Evolutionary conservation across 2,329 filamentous ascomycete species (phyloP), one percentile per base, ranked within the genome.

Genomic region (Penicillium sp.): DNA sequence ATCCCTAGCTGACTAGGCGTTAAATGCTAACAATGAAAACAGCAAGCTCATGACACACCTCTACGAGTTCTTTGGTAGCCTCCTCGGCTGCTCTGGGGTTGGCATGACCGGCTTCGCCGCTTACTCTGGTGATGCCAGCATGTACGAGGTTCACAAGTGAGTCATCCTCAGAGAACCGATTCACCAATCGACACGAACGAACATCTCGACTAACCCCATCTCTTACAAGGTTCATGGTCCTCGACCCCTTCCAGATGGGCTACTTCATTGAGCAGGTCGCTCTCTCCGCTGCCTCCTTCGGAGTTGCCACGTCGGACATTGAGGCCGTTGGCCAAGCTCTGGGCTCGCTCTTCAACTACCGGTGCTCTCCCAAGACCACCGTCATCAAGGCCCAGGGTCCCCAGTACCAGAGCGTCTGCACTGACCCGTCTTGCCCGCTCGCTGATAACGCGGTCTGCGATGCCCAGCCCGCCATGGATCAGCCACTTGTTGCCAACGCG

Each of bases 201-300:
- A 42, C n/a, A 49, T 17, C 15, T 4, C n/a, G 9, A 12, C 49
- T 51, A 17, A 53, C 4, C 12, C 19, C 45, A 44, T 2, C 47
- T 45, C 19, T 44, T 55, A 28, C 12, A 30, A 74, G 72, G 56
- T 87, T 85, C 79, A 89, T 89, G 87, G 79, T 78, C 60, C 81
- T 88, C 50, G 76, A 82, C 69, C 70, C 76, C 30, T 72, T 76
- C 58, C 80, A 88, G 71, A 73, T 86, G 42, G 81, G 79, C 33
- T 88, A 87, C 78, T 89, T 89, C 78, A 84, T 88, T 71, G 65
- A 79, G 47, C 85, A 88, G 73, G 84, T 89, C 59, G 85, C 80
- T 30, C 73, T 86, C 13, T 79, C 86, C 5, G 86, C 83, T 7
- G 76, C 81, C 40, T 87, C 85, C 1, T 87, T 88, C 66, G 87